Percentiles rank a stretch among this genome's conserved stretches.
Evolutionary conservation across 306 rosid species (phyloP).

Genomic region (Cicer judaicum): DNA sequence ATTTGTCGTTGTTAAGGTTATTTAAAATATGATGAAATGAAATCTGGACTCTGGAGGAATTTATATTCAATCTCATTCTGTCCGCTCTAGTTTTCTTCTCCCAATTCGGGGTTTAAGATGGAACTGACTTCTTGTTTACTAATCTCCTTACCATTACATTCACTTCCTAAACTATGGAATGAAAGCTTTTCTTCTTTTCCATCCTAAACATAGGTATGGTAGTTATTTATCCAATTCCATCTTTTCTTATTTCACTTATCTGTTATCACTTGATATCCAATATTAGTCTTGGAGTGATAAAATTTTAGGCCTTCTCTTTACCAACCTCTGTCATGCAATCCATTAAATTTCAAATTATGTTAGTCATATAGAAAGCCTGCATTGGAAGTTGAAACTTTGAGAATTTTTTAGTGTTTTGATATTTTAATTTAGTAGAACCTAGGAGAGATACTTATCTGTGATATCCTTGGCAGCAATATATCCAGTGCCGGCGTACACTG

Average conservation of each 20-base stretch:
- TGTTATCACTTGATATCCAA: constrained; percentile 2
- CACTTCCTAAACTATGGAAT: constrained; percentile 13
- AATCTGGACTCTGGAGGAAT: background rate
- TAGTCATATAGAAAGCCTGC: constrained; percentile 9
- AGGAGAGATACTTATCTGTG: constrained; percentile 36
- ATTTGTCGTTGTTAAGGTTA: background rate
- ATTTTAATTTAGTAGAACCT: constrained; percentile 8
- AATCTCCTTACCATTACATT: constrained; percentile 24
- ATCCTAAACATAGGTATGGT: background rate
- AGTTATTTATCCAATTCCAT: constrained; percentile 1
- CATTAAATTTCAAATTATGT: background rate
- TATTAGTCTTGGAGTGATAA: background rate
- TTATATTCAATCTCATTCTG: background rate
- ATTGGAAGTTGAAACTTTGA: constrained; percentile 16
- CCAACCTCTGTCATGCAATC: background rate
- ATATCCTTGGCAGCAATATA: constrained; percentile 60
- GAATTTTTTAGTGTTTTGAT: background rate
- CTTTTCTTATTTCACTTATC: background rate
- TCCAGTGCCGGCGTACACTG: constrained; percentile 65
- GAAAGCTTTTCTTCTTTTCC: background rate
- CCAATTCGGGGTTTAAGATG: background rate
- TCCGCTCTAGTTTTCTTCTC: background rate
- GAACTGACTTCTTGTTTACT: background rate
- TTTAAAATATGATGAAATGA: constrained; percentile 1
- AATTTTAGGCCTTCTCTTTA: background rate